Base-by-base conservation (phyloP, 495 filamentous ascomycete species). In the Penicillium pulvis region DNA sequence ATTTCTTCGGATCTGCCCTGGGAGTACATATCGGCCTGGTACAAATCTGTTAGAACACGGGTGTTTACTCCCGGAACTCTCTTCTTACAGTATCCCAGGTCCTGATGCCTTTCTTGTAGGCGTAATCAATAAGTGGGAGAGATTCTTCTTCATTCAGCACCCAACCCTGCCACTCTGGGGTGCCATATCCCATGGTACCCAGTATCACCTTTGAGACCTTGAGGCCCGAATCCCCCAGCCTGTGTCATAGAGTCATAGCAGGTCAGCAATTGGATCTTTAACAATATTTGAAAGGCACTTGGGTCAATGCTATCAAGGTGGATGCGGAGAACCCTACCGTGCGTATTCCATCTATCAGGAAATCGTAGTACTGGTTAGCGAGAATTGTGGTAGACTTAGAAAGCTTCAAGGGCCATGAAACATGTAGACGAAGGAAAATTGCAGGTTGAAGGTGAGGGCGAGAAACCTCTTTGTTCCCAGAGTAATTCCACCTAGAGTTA, bases 1-100 rank as follows among this genome's bases (percentile, higher is more conserved):
- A 92, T 87, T 43, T 75, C 58, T 70, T 93, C 90, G 3, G 85
- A 88, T 2, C 57, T 65, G 31, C 90, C 90, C 61, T 90, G 80
- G 6, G 85, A 88, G 71, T 92, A 92, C 46, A 76, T 66, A 61
- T 81, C 76, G 31, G 78, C 60, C 57, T 59, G 45, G 46, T 23
- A 23, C 33, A 41, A 45, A 53, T 30, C 10, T 9, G 44, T 50
- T 44, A 59, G 31, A 53, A 51, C 54, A 41, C 20, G 54, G 14
- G 31, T 57, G 23, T 43, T 30, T 42, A 33, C 8, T 50, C 11
- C 43, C 19, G 43, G 12, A n/a, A 12, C 43, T 41, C 17, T 54
- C 23, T 51, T 47, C 39, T 46, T 55, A 59, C 77, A 3, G 86
- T 89, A 61, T 89, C 87, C 85, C 85, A 88, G 4, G 83, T 87